Base-by-base conservation (phyloP, 225 moss, liverwort and hornwort species). In the Physcomitrium patens region DNA sequence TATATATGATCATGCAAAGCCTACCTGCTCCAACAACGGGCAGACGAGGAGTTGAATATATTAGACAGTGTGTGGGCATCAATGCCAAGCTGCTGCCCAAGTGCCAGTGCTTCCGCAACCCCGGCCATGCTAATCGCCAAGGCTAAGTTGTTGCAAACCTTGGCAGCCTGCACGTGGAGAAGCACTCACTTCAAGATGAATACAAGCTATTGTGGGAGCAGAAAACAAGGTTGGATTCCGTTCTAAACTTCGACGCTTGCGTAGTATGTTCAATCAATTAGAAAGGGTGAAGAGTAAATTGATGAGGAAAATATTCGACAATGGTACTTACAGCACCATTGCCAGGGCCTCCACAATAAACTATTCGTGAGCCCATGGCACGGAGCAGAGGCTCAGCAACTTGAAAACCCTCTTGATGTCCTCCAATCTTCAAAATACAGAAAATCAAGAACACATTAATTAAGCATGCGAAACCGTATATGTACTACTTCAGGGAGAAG, bases 11-110 rank as follows among this genome's bases (percentile, higher is more conserved):
- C 37, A 11, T 24, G n/a, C 59, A 37, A 65, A 63, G 59, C 49
- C 43, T 79, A 99, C 99, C 99, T 99, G 86, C 99, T 99, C 99
- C 99, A 99, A 66, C 95, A 99, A 12, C 99, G 93, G 45, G 99
- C 95, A 73, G 88, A 89, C 8, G 99, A 95, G 60, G 91, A 86
- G 63, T 99, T 99, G 68, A 99, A 93, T 62, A 99, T 85, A 48
- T 84, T 85, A 10, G 99, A 87, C 31, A 99, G 85, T 3, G 83
- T 95, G 69, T 61, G 66, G 4, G 95, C 85, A 81, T 99, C 95
- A 67, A 99, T 85, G 50, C 99, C 99, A 79, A 99, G 83, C 61
- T 86, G 87, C 88, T 99, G 99, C 63, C 99, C 99, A 43, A 99
- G 80, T 41, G 91, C 90, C 57, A 91, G 80, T 45, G 84, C 93